These are phyloP conservation scores for Mycena polygramma DNA, from an alignment of 768 basidiomycete species.

Conservation along the genomic window DNA sequence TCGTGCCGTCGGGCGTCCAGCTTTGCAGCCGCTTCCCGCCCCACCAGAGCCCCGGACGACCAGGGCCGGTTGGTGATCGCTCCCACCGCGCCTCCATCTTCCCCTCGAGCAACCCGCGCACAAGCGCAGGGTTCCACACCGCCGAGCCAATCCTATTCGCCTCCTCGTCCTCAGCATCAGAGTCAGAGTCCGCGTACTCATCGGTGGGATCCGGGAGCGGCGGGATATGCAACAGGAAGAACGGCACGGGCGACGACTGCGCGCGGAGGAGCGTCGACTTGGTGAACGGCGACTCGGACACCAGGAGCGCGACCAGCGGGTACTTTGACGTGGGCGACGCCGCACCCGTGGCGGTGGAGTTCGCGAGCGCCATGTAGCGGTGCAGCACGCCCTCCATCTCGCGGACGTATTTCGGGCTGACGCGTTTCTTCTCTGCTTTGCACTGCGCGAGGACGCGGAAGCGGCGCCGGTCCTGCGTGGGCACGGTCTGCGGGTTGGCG, in stretches of 20 bases:
- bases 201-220: slow-evolving; percentile 40
- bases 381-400: slow-evolving; percentile 92
- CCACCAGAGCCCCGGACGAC: slow-evolving; percentile 62
- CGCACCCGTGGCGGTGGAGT: slow-evolving; percentile 18
- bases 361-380: slow-evolving; percentile 53
- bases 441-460: slow-evolving; percentile 89
- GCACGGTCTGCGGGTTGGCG: background rate
- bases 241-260: slow-evolving; percentile 80
- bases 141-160: slow-evolving; percentile 58
- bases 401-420: slow-evolving; percentile 84
- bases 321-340: slow-evolving; percentile 29
- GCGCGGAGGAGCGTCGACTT: slow-evolving; percentile 76
- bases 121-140: slow-evolving; percentile 79
- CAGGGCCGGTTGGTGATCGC: slow-evolving; percentile 49
- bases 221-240: slow-evolving; percentile 86
- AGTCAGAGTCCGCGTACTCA: slow-evolving; percentile 5
- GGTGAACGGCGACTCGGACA: slow-evolving; percentile 88
- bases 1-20: slow-evolving; percentile 49
- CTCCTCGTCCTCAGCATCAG: slow-evolving; percentile 19
- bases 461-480: slow-evolving; percentile 54
- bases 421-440: slow-evolving; percentile 89
- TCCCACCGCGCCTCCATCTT: slow-evolving; percentile 80
- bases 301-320: slow-evolving; percentile 77
- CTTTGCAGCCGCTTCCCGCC: slow-evolving; percentile 50
- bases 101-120: slow-evolving; percentile 68